These are phyloP conservation scores for Dactylella cylindrospora DNA, from an alignment of 2,329 filamentous ascomycete species.

Conservation along the genomic window DNA sequence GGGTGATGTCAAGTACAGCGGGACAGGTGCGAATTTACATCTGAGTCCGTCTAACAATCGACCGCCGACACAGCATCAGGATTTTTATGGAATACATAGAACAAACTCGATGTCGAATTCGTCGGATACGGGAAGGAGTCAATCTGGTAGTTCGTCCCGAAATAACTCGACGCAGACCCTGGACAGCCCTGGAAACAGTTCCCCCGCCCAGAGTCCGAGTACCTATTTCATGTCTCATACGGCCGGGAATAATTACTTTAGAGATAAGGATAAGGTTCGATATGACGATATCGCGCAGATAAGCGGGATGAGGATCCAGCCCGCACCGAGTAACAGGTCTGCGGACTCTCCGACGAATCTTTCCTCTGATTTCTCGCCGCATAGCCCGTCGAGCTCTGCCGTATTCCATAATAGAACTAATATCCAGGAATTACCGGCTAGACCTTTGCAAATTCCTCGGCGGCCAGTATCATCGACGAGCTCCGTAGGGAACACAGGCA, in stretches of 20 bases:
- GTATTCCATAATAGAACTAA: conserved; percentile 7
- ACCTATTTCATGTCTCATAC: conserved; percentile 34
- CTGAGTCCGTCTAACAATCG: background rate
- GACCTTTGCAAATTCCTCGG: conserved; percentile 30
- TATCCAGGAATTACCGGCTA: background rate
- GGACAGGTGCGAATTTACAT: conserved; percentile 15
- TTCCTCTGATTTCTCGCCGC: conserved; percentile 26
- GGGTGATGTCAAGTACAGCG: conserved; percentile 28
- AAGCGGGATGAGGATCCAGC: conserved; percentile 39
- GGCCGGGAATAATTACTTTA: conserved; percentile 7
- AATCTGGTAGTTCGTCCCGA: conserved; percentile 34
- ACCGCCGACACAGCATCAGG: conserved; percentile 5
- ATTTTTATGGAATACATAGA: conserved; percentile 26
- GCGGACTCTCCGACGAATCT: conserved; percentile 38
- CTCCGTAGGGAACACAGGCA: conserved; percentile 17
- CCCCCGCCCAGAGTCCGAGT: conserved; percentile 28
- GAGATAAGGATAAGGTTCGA: conserved; percentile 36
- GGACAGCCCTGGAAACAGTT: conserved; percentile 33
- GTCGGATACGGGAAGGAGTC: conserved; percentile 33
- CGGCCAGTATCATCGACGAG: conserved; percentile 37
- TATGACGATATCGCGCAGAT: conserved; percentile 37
- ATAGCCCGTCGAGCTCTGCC: conserved; percentile 19
- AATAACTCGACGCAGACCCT: conserved; percentile 38
- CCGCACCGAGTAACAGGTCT: conserved; percentile 20
- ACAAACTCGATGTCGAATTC: conserved; percentile 42